These are phyloP conservation scores for Vanrija sp. DNA, from an alignment of 1,284 basidiomycete species.

Conservation along the genomic window DNA sequence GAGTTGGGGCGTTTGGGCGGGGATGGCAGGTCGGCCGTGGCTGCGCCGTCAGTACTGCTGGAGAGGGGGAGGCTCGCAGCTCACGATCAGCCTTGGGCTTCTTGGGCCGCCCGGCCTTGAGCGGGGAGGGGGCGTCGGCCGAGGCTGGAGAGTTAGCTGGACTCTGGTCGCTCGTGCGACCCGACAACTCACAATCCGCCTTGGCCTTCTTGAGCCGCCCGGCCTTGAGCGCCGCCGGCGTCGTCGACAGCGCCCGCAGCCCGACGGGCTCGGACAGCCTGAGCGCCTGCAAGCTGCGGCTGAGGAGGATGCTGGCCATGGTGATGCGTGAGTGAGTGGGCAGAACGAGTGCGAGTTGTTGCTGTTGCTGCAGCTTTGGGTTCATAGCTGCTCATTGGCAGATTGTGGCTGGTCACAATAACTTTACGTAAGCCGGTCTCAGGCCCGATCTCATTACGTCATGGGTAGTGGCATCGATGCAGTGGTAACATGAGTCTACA, in stretches of 20 bases:
- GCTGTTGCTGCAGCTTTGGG: too few species aligned
- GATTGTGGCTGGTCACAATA: too few species aligned
- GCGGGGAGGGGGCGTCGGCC: too few species aligned
- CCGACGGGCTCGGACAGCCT: neutral
- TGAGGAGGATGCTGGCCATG: neutral
- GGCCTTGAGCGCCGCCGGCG: neutral
- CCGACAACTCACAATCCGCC: neutral
- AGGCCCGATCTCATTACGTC: neutral
- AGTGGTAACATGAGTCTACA: too few species aligned
- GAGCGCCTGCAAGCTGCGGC: neutral
- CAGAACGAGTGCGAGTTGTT: neutral
- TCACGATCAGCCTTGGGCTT: neutral
- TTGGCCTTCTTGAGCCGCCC: neutral
- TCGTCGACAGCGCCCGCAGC: neutral
- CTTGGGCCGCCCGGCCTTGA: constrained; percentile 1
- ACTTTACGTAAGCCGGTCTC: neutral
- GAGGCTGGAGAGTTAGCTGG: too few species aligned
- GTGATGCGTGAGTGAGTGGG: neutral
- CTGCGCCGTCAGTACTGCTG: neutral
- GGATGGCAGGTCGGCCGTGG: neutral
- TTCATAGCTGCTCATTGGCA: too few species aligned
- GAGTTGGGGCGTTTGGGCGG: constrained; percentile 17
- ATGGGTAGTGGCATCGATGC: too few species aligned
- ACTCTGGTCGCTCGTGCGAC: too few species aligned
- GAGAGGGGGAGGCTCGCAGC: neutral